Conservation (phyloP, 2,329 filamentous ascomycete genomes). For the Bipolaris cookei region DNA sequence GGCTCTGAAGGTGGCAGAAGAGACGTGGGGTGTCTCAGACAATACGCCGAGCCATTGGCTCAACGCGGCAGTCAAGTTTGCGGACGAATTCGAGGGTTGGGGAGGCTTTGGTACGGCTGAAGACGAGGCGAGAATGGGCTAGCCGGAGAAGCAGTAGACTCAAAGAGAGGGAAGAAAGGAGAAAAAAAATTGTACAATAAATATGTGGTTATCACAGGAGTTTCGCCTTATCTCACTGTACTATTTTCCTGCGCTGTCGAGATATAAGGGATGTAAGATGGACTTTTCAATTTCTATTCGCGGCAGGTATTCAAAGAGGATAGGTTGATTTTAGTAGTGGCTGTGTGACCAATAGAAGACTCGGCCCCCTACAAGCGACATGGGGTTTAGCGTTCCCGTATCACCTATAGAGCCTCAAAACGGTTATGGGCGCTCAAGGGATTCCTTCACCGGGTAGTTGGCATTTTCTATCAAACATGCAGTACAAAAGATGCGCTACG, state of each 20-base stretch:
- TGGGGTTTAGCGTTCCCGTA: too few species aligned
- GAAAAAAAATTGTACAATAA: neutral
- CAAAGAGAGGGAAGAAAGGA: neutral
- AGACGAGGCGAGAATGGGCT: slow-evolving; percentile 33
- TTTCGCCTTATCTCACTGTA: neutral
- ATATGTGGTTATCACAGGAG: neutral
- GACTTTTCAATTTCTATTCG: too few species aligned
- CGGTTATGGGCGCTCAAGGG: too few species aligned
- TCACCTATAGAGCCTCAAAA: too few species aligned
- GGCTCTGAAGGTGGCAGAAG: slow-evolving; percentile 74
- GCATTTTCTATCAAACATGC: too few species aligned
- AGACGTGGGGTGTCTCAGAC: slow-evolving; percentile 66
- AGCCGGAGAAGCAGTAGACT: slow-evolving; percentile 23
- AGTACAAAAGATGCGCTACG: too few species aligned
- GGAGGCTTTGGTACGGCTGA: slow-evolving; percentile 52
- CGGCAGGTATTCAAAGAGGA: too few species aligned
- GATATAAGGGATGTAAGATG: too few species aligned
- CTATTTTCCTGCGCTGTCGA: neutral
- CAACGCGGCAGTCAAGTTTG: slow-evolving; percentile 72
- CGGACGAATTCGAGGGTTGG: slow-evolving; percentile 76
- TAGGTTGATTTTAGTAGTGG: too few species aligned
- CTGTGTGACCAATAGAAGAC: too few species aligned
- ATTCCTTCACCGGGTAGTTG: too few species aligned
- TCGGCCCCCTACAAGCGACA: too few species aligned
- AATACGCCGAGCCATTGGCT: slow-evolving; percentile 71